Conservation (phyloP, 1,284 basidiomycete species). For the Sanghuangporus weigelae region DNA sequence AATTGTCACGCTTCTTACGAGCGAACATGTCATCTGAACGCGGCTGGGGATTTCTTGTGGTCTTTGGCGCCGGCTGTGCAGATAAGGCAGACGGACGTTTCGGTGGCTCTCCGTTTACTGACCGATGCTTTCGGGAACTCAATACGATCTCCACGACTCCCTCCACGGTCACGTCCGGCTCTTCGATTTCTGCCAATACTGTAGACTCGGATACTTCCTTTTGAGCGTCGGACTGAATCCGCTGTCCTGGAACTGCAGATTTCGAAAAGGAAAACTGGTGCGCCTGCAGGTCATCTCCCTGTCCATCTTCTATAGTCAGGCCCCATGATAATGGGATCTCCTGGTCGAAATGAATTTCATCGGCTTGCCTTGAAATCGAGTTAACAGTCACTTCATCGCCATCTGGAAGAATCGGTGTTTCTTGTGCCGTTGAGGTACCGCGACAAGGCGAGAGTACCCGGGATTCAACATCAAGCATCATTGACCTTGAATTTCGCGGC, state of each 20-base stretch:
- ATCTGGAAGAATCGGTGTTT: neutral
- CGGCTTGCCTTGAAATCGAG: neutral
- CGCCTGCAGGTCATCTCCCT: neutral
- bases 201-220: neutral
- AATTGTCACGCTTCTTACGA: constrained; percentile 19
- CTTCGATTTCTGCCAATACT: neutral
- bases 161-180: neutral
- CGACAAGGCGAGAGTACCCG: neutral
- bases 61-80: neutral
- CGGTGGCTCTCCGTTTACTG: neutral
- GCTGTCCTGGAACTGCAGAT: neutral
- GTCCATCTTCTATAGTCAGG: neutral
- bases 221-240: neutral
- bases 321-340: neutral
- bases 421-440: neutral
- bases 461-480: neutral
- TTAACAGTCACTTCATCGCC: neutral
- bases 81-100: neutral
- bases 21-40: constrained; percentile 19
- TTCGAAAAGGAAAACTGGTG: neutral
- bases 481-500: too few relatives aligned
- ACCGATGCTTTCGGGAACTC: neutral
- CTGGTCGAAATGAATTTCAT: neutral
- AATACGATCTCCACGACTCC: neutral
- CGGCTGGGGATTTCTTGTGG: neutral